Conservation (phyloP, 768 basidiomycete species). For the Kwoniella botswanensis region DNA sequence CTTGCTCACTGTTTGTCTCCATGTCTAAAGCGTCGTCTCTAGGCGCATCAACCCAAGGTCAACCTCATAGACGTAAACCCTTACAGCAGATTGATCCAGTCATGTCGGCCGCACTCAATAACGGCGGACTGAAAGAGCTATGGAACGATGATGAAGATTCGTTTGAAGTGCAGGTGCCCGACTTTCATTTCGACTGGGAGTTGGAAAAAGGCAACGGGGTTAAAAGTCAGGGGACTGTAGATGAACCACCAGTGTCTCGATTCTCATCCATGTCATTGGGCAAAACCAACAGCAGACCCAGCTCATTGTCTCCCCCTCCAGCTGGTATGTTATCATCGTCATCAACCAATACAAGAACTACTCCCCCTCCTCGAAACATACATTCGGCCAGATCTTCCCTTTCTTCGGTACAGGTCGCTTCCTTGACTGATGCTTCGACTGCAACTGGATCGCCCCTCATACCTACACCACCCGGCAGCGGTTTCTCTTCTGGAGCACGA, state of each 20-base stretch:
- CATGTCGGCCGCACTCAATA: not conserved
- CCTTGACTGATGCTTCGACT: slow-evolving; percentile 45
- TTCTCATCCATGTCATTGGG: slow-evolving; percentile 3
- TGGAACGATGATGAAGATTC: slow-evolving; percentile 37
- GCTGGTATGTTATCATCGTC: not conserved
- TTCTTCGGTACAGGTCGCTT: slow-evolving; percentile 35
- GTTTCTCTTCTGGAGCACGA: slow-evolving; percentile 2
- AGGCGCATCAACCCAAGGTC: not conserved
- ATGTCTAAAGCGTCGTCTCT: not conserved
- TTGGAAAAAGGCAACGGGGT: slow-evolving; percentile 22
- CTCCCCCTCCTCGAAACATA: slow-evolving; percentile 12
- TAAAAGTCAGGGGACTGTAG: not conserved
- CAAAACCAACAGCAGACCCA: not conserved
- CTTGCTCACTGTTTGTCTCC: not conserved
- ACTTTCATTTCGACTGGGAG: slow-evolving; percentile 51
- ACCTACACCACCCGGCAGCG: slow-evolving; percentile 38
- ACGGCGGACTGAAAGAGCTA: not conserved
- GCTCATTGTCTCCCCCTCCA: slow-evolving; percentile 17
- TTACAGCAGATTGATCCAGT: not conserved
- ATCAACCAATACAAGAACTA: slow-evolving; percentile 2
- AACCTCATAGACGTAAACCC: not conserved
- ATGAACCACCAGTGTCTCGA: not conserved
- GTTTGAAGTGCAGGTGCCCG: slow-evolving; percentile 42
- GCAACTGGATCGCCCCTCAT: slow-evolving; percentile 35
- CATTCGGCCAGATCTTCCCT: slow-evolving; percentile 38